Conservation (phyloP, 1,284 basidiomycete species). For the Phellopilus nigrolimitatus region DNA sequence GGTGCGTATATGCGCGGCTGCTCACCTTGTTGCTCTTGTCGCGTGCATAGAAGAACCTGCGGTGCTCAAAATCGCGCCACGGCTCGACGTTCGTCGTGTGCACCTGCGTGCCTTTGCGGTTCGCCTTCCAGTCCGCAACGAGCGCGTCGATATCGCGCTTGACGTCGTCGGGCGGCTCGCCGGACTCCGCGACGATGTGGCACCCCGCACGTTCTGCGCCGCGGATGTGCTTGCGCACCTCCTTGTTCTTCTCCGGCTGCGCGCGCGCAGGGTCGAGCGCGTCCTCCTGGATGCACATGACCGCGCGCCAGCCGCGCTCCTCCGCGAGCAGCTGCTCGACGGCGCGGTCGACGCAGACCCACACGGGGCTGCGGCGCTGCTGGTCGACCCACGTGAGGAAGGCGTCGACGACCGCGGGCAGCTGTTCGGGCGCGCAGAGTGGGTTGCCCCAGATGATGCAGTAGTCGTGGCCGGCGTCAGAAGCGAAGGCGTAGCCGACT, state of each 20-base stretch:
- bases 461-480: conserved; percentile 1
- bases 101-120: conserved; percentile 48
- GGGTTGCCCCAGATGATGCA: conserved; percentile 38
- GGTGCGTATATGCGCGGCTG: conserved; percentile 2
- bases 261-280: conserved; percentile 41
- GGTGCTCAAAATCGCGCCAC: conserved; percentile 47
- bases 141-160: conserved; percentile 35
- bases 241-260: conserved; percentile 37
- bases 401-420: conserved; percentile 36
- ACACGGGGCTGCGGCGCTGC: conserved; percentile 43
- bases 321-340: conserved; percentile 44
- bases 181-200: conserved; percentile 35
- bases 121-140: conserved; percentile 43
- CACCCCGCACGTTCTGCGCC: conserved; percentile 46
- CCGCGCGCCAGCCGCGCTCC: conserved; percentile 43
- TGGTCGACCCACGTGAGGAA: conserved; percentile 36
- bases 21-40: conserved; percentile 38
- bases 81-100: conserved; percentile 50
- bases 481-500: conserved; percentile 39
- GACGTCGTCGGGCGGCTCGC: conserved; percentile 37
- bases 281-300: conserved; percentile 49
- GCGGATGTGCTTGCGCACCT: conserved; percentile 43
- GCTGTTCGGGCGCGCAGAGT: conserved; percentile 41
- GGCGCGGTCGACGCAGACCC: conserved; percentile 42
- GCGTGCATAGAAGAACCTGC: conserved; percentile 48